Conservation (phyloP, 331 rosid species). For the Arachis monticola region DNA sequence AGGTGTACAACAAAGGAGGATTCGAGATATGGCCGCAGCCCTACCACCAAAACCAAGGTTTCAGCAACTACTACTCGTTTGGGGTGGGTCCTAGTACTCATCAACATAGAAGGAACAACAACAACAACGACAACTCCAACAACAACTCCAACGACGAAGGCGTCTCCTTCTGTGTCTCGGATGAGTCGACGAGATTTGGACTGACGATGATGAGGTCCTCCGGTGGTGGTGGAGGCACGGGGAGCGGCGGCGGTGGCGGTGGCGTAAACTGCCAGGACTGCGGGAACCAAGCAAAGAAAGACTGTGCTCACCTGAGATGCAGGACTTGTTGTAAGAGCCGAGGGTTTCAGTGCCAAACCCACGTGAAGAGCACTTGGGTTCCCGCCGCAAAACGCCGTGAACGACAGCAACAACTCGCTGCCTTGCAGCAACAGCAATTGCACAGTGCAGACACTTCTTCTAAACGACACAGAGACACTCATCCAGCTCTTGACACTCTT, state of each 20-base stretch:
- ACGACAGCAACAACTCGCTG: slow-evolving; percentile 64
- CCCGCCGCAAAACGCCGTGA: slow-evolving; percentile 96
- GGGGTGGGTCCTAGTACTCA: slow-evolving; percentile 70
- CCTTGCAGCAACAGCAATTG: slow-evolving; percentile 51
- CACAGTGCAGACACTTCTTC: slow-evolving; percentile 57
- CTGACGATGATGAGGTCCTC: slow-evolving; percentile 62
- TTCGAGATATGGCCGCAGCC: slow-evolving; percentile 92
- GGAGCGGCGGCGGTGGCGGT: slow-evolving; percentile 37
- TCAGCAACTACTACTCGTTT: slow-evolving; percentile 63
- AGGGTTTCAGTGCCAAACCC: slow-evolving; percentile 93
- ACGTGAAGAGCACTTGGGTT: slow-evolving; percentile 98
- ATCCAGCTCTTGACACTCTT: slow-evolving; percentile 51
- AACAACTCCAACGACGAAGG: slow-evolving; percentile 38
- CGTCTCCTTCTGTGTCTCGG: slow-evolving; percentile 52
- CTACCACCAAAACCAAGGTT: slow-evolving; percentile 52
- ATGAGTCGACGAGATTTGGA: slow-evolving; percentile 59
- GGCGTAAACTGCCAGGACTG: slow-evolving; percentile 91
- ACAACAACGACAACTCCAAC: slow-evolving; percentile 32
- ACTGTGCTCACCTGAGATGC: slow-evolving; percentile 77
- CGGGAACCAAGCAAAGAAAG: slow-evolving; percentile 95
- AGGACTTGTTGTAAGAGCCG: slow-evolving; percentile 95
- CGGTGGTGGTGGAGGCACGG: slow-evolving; percentile 25
- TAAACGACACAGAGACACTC: slow-evolving; percentile 60
- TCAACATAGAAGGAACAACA: slow-evolving; percentile 25
- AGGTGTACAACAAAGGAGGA: slow-evolving; percentile 70